Evolutionary conservation across 129 eudicot species (phyloP).

Genomic region (Smallanthus sonchifolius): DNA sequence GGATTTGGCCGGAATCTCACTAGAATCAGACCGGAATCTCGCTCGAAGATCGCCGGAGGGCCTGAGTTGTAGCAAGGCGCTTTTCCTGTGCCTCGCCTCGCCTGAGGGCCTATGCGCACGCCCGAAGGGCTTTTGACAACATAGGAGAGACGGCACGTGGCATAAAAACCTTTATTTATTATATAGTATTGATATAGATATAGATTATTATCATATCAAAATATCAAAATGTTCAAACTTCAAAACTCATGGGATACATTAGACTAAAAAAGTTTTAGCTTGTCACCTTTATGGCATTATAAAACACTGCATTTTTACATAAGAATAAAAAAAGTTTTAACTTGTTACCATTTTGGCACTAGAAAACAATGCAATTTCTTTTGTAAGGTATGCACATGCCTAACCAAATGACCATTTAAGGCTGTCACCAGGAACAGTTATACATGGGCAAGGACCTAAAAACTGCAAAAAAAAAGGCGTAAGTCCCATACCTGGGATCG

Average conservation of each 20-base stretch:
- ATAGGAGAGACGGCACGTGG: too few relatives aligned
- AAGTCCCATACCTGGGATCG: constrained; percentile 64
- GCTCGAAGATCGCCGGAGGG: too few relatives aligned
- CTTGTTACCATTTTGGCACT: neutral
- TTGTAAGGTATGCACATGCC: neutral
- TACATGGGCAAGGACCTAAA: neutral
- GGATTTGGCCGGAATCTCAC: too few relatives aligned
- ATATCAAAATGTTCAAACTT: neutral
- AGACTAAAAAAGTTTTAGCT: neutral
- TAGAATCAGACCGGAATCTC: too few relatives aligned
- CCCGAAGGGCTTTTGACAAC: too few relatives aligned
- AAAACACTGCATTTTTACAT: neutral
- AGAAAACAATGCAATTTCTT: neutral
- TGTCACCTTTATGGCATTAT: neutral
- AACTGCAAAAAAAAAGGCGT: neutral
- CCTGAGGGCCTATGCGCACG: too few relatives aligned
- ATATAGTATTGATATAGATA: too few relatives aligned
- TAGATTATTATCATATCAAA: too few relatives aligned
- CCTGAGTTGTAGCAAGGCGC: too few relatives aligned
- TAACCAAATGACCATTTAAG: neutral
- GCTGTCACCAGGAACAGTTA: neutral
- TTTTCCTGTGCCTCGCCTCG: too few relatives aligned
- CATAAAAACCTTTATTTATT: too few relatives aligned
- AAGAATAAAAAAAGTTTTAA: neutral
- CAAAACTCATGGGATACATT: neutral